These are phyloP conservation scores for Boletus rubropictus DNA, from an alignment of 768 basidiomycete species.

Conservation along the genomic window DNA sequence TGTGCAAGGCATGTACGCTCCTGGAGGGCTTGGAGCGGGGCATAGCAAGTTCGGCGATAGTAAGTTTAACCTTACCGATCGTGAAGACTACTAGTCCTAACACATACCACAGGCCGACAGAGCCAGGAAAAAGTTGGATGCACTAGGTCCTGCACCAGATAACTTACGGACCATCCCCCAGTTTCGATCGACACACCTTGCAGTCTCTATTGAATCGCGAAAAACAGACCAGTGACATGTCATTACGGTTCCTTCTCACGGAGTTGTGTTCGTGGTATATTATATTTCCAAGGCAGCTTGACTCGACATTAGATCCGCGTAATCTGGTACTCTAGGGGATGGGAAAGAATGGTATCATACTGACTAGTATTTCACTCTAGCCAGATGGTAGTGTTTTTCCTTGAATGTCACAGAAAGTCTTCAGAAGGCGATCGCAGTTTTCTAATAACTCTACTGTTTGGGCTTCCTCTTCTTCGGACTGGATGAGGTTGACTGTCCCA, in stretches of 20 bases:
- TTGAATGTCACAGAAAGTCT: slow-evolving; percentile 30
- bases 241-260: no score
- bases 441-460: slow-evolving; percentile 46
- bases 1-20: slow-evolving; percentile 92
- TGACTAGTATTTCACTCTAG: background rate
- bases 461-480: slow-evolving; percentile 46
- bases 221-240: slow-evolving; percentile 4
- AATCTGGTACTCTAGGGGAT: background rate
- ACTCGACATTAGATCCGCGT: slow-evolving; percentile 4
- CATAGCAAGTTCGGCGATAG: slow-evolving; percentile 57
- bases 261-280: background rate
- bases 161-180: slow-evolving; percentile 73
- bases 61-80: slow-evolving; percentile 31
- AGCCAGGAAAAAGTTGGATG: slow-evolving; percentile 56
- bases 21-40: slow-evolving; percentile 89
- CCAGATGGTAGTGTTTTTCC: slow-evolving; percentile 22
- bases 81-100: background rate
- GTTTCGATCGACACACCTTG: slow-evolving; percentile 44
- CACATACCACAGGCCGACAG: slow-evolving; percentile 53
- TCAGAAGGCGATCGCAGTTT: slow-evolving; percentile 52
- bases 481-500: slow-evolving; percentile 41
- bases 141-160: slow-evolving; percentile 54
- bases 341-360: background rate
- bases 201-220: slow-evolving; percentile 38
- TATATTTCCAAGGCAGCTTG: background rate